Percentiles rank a stretch among this genome's conserved stretches.
Conservation (phyloP, 805 yeast species). For the Candida dajiaensis region DNA sequence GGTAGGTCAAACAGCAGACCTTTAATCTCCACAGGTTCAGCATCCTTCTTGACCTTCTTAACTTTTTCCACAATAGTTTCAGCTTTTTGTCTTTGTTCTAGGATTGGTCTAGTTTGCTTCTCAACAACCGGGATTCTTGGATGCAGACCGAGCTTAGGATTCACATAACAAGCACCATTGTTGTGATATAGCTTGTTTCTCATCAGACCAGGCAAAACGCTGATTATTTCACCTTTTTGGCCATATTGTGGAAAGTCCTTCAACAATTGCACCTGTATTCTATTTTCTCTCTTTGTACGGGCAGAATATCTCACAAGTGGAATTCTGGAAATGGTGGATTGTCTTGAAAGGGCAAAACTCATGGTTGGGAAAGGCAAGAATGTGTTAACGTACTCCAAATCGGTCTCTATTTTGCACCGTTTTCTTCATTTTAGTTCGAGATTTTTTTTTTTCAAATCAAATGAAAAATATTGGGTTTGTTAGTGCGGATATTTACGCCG, state of each 20-base stretch:
- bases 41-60: constrained; percentile 4
- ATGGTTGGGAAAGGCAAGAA: constrained; percentile 1
- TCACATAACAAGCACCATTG: constrained; percentile 71
- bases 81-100: constrained; percentile 3
- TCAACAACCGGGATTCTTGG: constrained; percentile 24
- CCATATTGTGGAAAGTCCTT: constrained; percentile 63
- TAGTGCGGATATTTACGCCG: constrained; percentile 2
- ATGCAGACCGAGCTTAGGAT: constrained; percentile 20
- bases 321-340: constrained; percentile 14
- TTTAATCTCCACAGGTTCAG: constrained; percentile 13
- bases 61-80: background rate
- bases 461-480: background rate
- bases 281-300: constrained; percentile 42
- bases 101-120: constrained; percentile 11
- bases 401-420: background rate
- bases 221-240: constrained; percentile 61
- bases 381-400: background rate
- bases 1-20: constrained; percentile 20
- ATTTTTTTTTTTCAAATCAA: background rate
- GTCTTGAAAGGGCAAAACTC: constrained; percentile 8
- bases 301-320: constrained; percentile 39
- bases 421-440: background rate
- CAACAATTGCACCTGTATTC: constrained; percentile 70
- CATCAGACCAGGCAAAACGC: constrained; percentile 78
- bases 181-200: constrained; percentile 65